Percentiles rank a stretch among this genome's conserved stretches.
phyloP scores from a whole-genome alignment of 2,329 filamentous ascomycete genomes.

The Cercospora sesami region DNA sequence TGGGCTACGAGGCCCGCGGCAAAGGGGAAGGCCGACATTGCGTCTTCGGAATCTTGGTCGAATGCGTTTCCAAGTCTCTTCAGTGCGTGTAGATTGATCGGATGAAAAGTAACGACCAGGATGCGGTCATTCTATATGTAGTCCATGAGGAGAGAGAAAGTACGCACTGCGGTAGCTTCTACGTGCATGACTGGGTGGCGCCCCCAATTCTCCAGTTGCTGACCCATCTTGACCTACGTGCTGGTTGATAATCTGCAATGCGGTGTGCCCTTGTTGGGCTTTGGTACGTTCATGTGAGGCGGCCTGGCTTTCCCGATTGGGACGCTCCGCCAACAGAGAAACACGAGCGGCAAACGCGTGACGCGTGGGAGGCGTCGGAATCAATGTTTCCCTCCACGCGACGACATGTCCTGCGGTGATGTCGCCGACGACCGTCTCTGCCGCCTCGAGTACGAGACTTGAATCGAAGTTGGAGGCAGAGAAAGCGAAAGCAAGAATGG shows the following conservation, averaged over 20 bases:
- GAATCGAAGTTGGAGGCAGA: not conserved
- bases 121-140: not conserved
- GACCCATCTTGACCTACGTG: not conserved
- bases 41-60: not conserved
- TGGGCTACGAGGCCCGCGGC: not conserved
- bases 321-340: not conserved
- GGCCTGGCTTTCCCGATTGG: not conserved
- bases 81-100: not conserved
- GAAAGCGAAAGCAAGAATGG: not conserved
- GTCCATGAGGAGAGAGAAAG: not conserved
- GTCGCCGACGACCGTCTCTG: not conserved
- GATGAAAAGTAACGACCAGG: not conserved
- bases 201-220: no score
- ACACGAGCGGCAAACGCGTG: not conserved
- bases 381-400: not conserved
- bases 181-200: not conserved
- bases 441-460: not conserved
- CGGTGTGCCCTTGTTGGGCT: not conserved
- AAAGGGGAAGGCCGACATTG: not conserved
- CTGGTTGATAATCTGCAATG: conserved; percentile 2
- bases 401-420: not conserved
- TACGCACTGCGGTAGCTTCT: not conserved
- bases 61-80: not conserved
- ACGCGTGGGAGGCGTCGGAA: not conserved
- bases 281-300: not conserved